Evolutionary conservation across 768 basidiomycete species (phyloP).

Genomic region (Terana coerulea): DNA sequence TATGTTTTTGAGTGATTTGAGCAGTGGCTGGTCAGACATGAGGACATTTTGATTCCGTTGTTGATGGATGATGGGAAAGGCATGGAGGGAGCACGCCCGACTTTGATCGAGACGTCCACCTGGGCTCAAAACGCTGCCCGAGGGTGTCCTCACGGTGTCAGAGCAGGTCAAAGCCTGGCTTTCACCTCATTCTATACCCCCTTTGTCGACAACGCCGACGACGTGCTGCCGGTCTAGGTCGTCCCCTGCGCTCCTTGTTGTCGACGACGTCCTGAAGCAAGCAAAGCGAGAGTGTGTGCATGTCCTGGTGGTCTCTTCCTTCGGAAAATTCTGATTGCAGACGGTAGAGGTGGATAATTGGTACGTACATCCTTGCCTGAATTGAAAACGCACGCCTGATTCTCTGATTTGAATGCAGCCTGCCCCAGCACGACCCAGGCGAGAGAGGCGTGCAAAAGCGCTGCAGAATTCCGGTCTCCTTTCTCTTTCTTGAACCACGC

Average conservation of each 20-base stretch:
- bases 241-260: neutral
- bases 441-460: neutral
- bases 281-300: neutral
- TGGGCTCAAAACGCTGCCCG: slow-evolving; percentile 8
- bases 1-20: neutral
- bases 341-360: neutral
- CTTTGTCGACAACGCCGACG: slow-evolving; percentile 8
- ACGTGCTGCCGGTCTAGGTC: slow-evolving; percentile 1
- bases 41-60: slow-evolving; percentile 11
- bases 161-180: neutral
- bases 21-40: neutral
- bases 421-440: neutral
- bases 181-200: neutral
- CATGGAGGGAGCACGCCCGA: neutral
- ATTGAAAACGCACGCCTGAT: neutral
- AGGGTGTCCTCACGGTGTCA: slow-evolving; percentile 2
- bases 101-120: slow-evolving; percentile 5
- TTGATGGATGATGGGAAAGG: slow-evolving; percentile 9
- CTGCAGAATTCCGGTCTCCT: neutral
- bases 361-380: neutral
- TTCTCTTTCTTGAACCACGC: slow-evolving; percentile 1
- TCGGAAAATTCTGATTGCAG: slow-evolving; percentile 2
- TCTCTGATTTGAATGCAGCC: neutral
- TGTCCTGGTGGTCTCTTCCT: slow-evolving; percentile 7
- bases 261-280: neutral